Conservation (phyloP, 176 grass and related monocot species). For the Cenchrus purpureus region DNA sequence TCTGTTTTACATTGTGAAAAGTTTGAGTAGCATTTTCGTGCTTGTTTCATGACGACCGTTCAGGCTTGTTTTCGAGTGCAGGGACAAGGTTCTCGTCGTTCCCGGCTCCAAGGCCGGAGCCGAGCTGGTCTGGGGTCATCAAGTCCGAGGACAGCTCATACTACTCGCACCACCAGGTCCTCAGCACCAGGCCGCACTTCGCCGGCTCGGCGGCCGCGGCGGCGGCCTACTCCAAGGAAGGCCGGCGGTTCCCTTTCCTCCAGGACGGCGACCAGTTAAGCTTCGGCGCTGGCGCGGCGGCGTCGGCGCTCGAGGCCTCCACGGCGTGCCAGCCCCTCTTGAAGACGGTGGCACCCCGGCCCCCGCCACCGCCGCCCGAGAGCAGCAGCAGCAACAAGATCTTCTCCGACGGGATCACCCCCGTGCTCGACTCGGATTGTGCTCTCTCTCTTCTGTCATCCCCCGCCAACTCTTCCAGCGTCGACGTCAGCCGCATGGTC, state of each 20-base stretch:
- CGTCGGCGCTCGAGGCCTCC: slow-evolving; percentile 22
- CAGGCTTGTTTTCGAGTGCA: slow-evolving; percentile 50
- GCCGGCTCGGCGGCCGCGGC: slow-evolving; percentile 3
- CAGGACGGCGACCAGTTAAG: slow-evolving; percentile 50
- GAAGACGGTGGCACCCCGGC: slow-evolving; percentile 9
- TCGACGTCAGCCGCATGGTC: slow-evolving; percentile 53
- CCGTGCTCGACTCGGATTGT: slow-evolving; percentile 66
- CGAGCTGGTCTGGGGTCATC: slow-evolving; percentile 60
- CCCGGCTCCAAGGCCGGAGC: slow-evolving; percentile 53
- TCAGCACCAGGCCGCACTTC: slow-evolving; percentile 47
- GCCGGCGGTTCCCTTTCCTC: slow-evolving; percentile 68
- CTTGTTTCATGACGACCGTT: slow-evolving; percentile 33
- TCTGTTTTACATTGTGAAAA: neutral
- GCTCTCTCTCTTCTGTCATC: slow-evolving; percentile 98
- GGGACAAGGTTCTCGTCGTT: slow-evolving; percentile 61
- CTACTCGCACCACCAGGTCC: slow-evolving; percentile 28
- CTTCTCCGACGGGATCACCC: slow-evolving; percentile 52
- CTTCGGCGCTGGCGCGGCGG: slow-evolving; percentile 27
- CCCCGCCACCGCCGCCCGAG: slow-evolving; percentile 27
- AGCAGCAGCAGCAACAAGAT: slow-evolving; percentile 75
- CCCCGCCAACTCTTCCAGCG: slow-evolving; percentile 57
- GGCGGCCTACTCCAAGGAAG: slow-evolving; percentile 51
- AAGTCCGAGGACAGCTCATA: slow-evolving; percentile 55
- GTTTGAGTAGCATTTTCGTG: neutral
- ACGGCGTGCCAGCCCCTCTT: slow-evolving; percentile 55